A percentile compares a stretch with the other conserved stretches of the same genome.
These are phyloP conservation scores for Gardenia jasminoides DNA, from an alignment of 257 asterid genomes.

Conservation along the genomic window DNA sequence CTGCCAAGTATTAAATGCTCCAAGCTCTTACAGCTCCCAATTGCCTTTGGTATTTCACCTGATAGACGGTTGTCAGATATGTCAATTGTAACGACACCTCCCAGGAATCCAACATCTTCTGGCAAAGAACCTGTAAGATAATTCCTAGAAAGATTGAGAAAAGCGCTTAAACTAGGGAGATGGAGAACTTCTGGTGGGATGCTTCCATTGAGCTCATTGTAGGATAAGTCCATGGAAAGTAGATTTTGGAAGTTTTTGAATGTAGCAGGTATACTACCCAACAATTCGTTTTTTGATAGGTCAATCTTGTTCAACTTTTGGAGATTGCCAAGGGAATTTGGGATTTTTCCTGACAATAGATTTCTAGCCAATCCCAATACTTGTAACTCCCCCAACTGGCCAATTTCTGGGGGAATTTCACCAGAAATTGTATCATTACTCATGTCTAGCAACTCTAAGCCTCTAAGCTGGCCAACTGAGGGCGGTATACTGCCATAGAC, in stretches of 20 bases:
- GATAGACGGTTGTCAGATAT: conserved; percentile 44
- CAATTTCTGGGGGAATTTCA: conserved; percentile 53
- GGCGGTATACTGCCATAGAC: conserved; percentile 47
- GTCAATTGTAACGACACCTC: conserved; percentile 34
- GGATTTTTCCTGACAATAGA: conserved; percentile 45
- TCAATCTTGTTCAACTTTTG: conserved; percentile 38
- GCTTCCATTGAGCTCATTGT: conserved; percentile 28
- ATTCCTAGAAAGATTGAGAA: conserved; percentile 51
- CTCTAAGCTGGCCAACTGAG: conserved; percentile 47
- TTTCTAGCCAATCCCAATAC: conserved; percentile 37
- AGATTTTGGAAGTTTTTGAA: conserved; percentile 36
- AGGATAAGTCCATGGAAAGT: conserved; percentile 37
- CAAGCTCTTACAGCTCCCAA: conserved; percentile 50
- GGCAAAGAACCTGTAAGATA: conserved; percentile 49
- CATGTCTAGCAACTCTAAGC: conserved; percentile 36
- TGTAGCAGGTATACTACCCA: conserved; percentile 40
- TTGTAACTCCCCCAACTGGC: conserved; percentile 34
- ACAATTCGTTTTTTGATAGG: conserved; percentile 44
- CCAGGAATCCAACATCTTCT: conserved; percentile 35
- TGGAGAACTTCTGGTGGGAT: conserved; percentile 39
- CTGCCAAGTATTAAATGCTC: conserved; percentile 38
- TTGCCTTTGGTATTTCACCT: conserved; percentile 44
- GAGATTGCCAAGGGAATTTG: conserved; percentile 51
- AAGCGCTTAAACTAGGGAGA: conserved; percentile 37
- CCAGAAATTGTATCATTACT: conserved; percentile 40